Evolutionary conservation across 345 rosid genomes (phyloP), one percentile per base, ranked within the genome.

Genomic region (Syzygium aromaticum): DNA sequence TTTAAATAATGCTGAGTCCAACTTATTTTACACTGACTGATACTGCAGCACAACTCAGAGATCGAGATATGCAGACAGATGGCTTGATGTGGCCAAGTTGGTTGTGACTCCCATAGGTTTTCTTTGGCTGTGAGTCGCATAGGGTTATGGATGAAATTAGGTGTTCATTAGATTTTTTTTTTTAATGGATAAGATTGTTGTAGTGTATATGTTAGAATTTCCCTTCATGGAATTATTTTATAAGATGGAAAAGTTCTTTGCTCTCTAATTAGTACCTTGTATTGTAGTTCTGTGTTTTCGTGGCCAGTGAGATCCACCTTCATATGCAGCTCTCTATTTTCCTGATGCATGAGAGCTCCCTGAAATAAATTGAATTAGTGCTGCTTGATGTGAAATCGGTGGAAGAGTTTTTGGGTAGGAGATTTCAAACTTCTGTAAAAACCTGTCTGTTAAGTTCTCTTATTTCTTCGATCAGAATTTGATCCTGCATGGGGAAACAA

Each of bases 381-480:
- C 59, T 63, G 64, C 52, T 87, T n/a, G 64, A 77, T 54, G 49
- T 54, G 77, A 64, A 85, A 54, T 33, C 28, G 8, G 52, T 57
- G 43, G 16, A 21, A 49, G 82, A 59, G n/a, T 84, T 25, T 77
- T 54, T 38, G 11, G 80, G 49, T 64, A 86, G 28, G 84, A 54
- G 86, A 80, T 13, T 51, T 86, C 84, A 86, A 56, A 78, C 3
- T 84, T 87, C 22, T n/a, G 49, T 77, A 67, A 53, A 82, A 87
- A 96, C 97, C 96, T 95, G 94, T 82, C 56, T 86, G 88, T 89
- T 95, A 53, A 95, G 92, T 87, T 91, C 96, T 88, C 91, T 91
- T 86, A 96, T 95, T 89, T 96, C 92, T 4, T 92, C 91, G 5
- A 88, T 88, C 56, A 94, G 86, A 77, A 93, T 84, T 86, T 96